Percentiles rank a stretch among this genome's conserved stretches.
phyloP scores from a whole-genome alignment of 305 asterid species.

The Fraxinus baroniana region DNA sequence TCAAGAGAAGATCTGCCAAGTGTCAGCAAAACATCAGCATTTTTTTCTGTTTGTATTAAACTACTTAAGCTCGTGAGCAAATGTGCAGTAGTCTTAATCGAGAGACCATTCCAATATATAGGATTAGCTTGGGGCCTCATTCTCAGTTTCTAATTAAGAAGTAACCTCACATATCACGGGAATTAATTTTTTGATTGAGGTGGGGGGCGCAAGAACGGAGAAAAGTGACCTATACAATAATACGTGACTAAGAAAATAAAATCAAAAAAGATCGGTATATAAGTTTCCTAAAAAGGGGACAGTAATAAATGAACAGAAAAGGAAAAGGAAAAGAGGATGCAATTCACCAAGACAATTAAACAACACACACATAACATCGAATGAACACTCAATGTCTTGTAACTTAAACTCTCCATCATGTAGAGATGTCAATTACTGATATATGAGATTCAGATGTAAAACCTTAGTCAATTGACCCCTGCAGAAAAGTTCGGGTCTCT shows the following conservation, averaged over 20 bases:
- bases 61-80: not conserved
- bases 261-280: not conserved
- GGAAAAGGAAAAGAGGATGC: conserved; percentile 2
- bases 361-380: conserved; percentile 10
- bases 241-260: not conserved
- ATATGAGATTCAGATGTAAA: conserved; percentile 9
- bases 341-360: not conserved
- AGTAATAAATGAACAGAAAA: not conserved
- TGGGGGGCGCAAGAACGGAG: not conserved
- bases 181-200: not conserved
- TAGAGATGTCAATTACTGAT: conserved; percentile 3
- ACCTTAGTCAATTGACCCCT: conserved; percentile 58
- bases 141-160: not conserved
- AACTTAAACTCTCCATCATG: not conserved
- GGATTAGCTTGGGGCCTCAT: not conserved
- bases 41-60: not conserved
- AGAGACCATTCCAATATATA: not conserved
- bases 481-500: conserved; percentile 58
- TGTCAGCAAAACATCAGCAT: not conserved
- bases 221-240: not conserved
- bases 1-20: not conserved
- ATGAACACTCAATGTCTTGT: not conserved
- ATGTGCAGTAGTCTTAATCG: not conserved
- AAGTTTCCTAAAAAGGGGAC: not conserved
- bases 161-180: not conserved